Base-by-base conservation (phyloP, 78 protist genomes). In the Acrasis kona region DNA sequence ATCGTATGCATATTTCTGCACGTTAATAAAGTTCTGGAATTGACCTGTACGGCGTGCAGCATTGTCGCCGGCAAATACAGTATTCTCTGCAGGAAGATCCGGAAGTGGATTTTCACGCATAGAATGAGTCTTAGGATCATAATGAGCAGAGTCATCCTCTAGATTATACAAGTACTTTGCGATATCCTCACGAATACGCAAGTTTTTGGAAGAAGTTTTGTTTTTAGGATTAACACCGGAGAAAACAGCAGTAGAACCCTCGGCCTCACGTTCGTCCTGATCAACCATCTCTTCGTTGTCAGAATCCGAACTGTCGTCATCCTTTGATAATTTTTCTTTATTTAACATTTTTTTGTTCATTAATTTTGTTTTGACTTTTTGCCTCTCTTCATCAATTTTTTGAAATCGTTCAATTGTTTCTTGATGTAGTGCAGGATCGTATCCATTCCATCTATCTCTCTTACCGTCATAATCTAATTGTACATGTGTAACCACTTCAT, bases 41-140 rank as follows among this genome's bases (percentile, higher is more conserved):
- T 92, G 95, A 39, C 98, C 98, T 1, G 81, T 32, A 7, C 10
- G 5, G 6, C 97, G 87, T 10, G 82, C 79, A 38, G 85, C 83
- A 80, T 93, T 94, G 77, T 96, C 98, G 5, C 95, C 96, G 1
- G 66, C 77, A 32, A 10, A 85, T 39, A 28, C 76, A 8, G 31
- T 64, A 77, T 1, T 41, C 41, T 5, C 1, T 19, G 32, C 66
- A 2, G 9, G 79, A 2, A 74, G 41, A 73, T 78, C 65, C 0
- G 34, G 10, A 64, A 57, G 12, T 68, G 84, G 4, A 38, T 12
- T 1, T 92, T 77, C 97, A n/a, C 98, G 83, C 98, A 96, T 91
- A 5, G 97, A 70, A 9, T 98, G 93, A 9, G 96, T 88, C 84
- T 95, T 94, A 6, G 99, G 99, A 74, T 97, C 99, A 79, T 96